Conservation (phyloP, 805 yeast species). For the Saturnispora hagleri region DNA sequence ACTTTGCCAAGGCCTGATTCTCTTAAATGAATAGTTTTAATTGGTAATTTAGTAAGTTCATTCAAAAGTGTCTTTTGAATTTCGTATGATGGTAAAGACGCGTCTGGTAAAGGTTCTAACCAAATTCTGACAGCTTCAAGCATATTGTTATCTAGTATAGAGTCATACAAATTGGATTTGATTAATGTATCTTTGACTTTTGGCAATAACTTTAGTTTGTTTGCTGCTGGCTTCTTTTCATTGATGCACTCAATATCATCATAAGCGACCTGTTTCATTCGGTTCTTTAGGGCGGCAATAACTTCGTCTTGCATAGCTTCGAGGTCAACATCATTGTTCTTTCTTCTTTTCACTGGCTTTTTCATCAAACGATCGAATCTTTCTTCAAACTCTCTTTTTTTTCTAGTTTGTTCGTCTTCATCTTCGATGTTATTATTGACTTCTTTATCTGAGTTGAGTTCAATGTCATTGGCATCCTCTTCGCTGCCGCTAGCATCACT, state of each 20-base stretch:
- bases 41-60: constrained; percentile 71
- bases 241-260: constrained; percentile 51
- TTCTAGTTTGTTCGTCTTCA: constrained; percentile 32
- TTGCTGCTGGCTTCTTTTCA: constrained; percentile 60
- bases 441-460: constrained; percentile 3
- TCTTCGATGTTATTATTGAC: constrained; percentile 12
- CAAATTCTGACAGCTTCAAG: constrained; percentile 91
- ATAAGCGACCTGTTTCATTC: constrained; percentile 84
- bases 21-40: constrained; percentile 89
- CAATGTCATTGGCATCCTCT: neutral
- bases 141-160: constrained; percentile 87
- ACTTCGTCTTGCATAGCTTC: constrained; percentile 93
- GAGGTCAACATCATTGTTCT: constrained; percentile 83
- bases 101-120: constrained; percentile 98
- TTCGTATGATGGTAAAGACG: constrained; percentile 94
- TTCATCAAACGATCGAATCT: constrained; percentile 71
- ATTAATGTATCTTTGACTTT: constrained; percentile 69
- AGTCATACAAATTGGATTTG: constrained; percentile 80
- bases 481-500: neutral
- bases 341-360: constrained; percentile 41
- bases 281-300: constrained; percentile 70
- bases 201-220: constrained; percentile 70
- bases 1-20: constrained; percentile 94
- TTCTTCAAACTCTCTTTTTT: constrained; percentile 72
- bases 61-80: constrained; percentile 81